A percentile compares a stretch with the other conserved stretches of the same genome.
Evolutionary conservation across 2,329 filamentous ascomycete genomes (phyloP).

Genomic region (Beauveria sp.): DNA sequence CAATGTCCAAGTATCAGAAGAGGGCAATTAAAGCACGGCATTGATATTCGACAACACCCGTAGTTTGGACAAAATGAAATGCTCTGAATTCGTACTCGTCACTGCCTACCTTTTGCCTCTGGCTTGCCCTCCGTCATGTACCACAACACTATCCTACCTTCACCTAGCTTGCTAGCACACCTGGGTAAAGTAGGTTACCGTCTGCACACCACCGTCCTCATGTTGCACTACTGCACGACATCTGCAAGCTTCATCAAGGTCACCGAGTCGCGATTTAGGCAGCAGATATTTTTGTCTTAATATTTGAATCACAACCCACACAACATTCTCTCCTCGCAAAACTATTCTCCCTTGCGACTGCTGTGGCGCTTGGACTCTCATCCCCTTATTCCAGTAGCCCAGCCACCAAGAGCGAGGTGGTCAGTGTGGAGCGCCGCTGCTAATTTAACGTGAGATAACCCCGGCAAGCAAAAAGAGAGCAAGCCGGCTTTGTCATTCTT

Average conservation of each 20-base stretch:
- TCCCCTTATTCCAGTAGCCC: not conserved
- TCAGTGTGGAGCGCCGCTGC: conserved; percentile 10
- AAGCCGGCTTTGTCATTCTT: not conserved
- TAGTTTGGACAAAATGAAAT: no score
- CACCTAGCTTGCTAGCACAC: no score
- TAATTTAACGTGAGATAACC: not conserved
- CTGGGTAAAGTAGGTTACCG: no score
- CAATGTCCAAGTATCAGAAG: not conserved
- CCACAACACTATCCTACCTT: no score
- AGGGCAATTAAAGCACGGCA: no score
- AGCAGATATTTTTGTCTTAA: not conserved
- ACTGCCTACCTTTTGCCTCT: no score
- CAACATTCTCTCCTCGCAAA: not conserved
- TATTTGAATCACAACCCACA: not conserved
- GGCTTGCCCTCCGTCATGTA: no score
- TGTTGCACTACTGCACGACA: not conserved
- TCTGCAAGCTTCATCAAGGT: not conserved
- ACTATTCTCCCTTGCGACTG: not conserved
- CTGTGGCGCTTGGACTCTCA: conserved; percentile 7
- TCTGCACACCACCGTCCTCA: not conserved
- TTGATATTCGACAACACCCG: no score
- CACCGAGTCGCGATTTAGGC: not conserved
- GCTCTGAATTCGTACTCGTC: no score
- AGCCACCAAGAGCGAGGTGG: not conserved
- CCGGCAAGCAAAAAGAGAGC: conserved; percentile 1